Conservation (phyloP, 2,329 filamentous ascomycete species). For the Clonostachys rhizophaga region DNA sequence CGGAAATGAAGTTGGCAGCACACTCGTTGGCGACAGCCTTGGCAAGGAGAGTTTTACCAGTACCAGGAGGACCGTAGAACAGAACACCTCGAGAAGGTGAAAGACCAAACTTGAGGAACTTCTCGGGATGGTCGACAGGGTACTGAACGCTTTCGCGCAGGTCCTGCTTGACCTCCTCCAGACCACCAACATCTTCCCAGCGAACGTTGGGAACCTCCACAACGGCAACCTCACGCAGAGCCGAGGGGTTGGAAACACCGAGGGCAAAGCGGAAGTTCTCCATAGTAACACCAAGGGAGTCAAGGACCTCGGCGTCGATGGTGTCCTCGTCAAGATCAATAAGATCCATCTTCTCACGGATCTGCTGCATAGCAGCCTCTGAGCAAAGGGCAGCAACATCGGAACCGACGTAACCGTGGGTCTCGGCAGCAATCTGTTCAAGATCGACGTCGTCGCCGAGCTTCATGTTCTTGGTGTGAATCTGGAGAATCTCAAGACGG, state of each 20-base stretch:
- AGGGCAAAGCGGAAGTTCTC: constrained; percentile 99
- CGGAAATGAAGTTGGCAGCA: constrained; percentile 98
- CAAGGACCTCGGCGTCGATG: constrained; percentile 96
- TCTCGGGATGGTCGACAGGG: constrained; percentile 98
- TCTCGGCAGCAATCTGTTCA: constrained; percentile 94
- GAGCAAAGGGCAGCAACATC: constrained; percentile 98
- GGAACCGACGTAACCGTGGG: constrained; percentile 97
- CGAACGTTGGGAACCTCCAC: constrained; percentile 99
- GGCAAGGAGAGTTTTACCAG: constrained; percentile 99
- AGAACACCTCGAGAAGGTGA: constrained; percentile 97
- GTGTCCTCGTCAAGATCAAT: constrained; percentile 99
- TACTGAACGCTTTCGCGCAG: constrained; percentile 99
- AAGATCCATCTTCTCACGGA: constrained; percentile 99
- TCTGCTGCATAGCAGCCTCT: constrained; percentile 99
- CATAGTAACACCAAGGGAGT: constrained; percentile 98
- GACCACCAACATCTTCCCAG: constrained; percentile 99
- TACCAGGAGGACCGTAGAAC: constrained; percentile 98
- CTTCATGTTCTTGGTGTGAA: constrained; percentile 99
- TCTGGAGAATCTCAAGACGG: constrained; percentile 97
- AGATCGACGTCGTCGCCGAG: constrained; percentile 93
- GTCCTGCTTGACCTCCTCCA: constrained; percentile 98
- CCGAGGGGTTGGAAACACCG: constrained; percentile 96
- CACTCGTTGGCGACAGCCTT: constrained; percentile 99
- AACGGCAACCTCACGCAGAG: constrained; percentile 95
- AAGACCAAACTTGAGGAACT: constrained; percentile 99